Base-by-base conservation (phyloP, 1,284 basidiomycete species). In the Apiotrichum veenhuisii region DNA sequence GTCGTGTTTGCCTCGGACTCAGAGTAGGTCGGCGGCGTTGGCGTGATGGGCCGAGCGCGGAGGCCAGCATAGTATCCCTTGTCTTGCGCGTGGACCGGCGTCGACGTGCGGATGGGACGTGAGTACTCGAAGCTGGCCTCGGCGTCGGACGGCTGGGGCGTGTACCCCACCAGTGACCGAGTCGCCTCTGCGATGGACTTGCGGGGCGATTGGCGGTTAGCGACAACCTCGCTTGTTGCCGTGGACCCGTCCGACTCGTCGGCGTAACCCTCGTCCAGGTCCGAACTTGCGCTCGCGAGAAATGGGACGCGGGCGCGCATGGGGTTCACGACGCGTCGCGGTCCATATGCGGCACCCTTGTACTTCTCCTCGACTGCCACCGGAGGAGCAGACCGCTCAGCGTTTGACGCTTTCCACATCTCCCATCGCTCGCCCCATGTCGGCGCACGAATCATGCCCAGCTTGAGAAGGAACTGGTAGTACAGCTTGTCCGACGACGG, bases 401-500 rank as follows among this genome's bases (percentile, higher is more conserved):
- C 45, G 41, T 47, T 34, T 5, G 41, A 47, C 52, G 45, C n/a
- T 59, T 55, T 57, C 72, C 70, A 77, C 14, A 72, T 56, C 25
- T 71, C 67, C 75, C 75, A 77, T 56, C 69, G 65, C 53, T 73
- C 71, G 4, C 72, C 74, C 74, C 74, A 77, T 30, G 71, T 72
- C n/a, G 62, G 45, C 0, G 73, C 75, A 26, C 70, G 65, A 17
- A 75, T 67, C 46, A 72, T 66, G n/a, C 73, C 73, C 5, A 77
- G 63, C 59, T 75, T 74, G 34, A 77, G 65, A 14, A 77, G 66
- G 50, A 77, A 75, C 52, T 72, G 69, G 61, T 76, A 77, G 60
- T 75, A 74, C 11, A 57, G 54, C 20, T 69, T 68, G 57, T 76
- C 74, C 26, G 50, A 42, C 3, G 67, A 64, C 2, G 65, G 65